Base-by-base conservation (phyloP, 306 rosid genomes). In the Castanopsis chinensis region DNA sequence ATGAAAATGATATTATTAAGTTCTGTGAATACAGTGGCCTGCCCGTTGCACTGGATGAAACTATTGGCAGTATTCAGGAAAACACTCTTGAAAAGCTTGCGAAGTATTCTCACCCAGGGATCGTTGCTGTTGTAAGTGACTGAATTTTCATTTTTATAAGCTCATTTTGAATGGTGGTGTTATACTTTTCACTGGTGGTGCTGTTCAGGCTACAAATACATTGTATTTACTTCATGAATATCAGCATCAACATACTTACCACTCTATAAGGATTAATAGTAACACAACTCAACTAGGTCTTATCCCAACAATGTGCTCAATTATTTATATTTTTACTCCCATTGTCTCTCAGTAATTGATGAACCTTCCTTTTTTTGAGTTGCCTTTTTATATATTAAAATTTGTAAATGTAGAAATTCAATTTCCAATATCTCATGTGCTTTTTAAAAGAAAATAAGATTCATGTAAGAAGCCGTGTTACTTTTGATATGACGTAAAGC, bases 31-130 rank as follows among this genome's bases (percentile, higher is more conserved):
- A 92, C 84, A 92, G 92, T 73, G 93, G 97, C 76, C 79, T 92
- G 68, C 90, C 94, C 59, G 96, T 95, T 81, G 99, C 98, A 23
- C 85, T 95, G 69, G 99, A 95, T 85, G 99, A 95, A 90, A 92
- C 97, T 68, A 71, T 95, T 49, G 97, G 87, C 71, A 27, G 37
- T 73, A 78, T 89, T 87, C 87, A 87, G 83, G 93, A 82, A 77
- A 85, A 91, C 85, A 93, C 83, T 60, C 83, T 92, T 55, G 75
- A 87, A 81, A 87, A 73, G 86, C 92, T 92, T 8, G 83, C 55
- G 35, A 95, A 92, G 81, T 95, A 91, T 83, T 69, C 81, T 81
- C 96, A 91, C 83, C 96, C 98, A 12, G 91, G 96, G 81, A 95
- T 95, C 82, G 92, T 89, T 76, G 97, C 97, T 72, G 69, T 89